Percentiles rank a stretch among this genome's conserved stretches.
Conservation (phyloP, 257 asterid genomes). For the Solanum paucissectum region DNA sequence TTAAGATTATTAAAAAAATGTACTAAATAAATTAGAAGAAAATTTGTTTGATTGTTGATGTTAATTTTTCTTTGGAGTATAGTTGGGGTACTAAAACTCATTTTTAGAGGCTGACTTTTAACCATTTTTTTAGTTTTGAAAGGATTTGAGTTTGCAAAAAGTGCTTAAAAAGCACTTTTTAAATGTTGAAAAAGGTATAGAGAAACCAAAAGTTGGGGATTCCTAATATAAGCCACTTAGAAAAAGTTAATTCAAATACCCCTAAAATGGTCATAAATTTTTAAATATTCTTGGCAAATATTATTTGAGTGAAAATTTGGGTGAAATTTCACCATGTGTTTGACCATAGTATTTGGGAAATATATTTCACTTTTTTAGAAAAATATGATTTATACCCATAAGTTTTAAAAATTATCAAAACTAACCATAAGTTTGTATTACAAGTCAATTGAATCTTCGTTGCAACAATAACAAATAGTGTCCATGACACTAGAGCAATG, state of each 20-base stretch:
- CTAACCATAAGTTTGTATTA: too few relatives aligned
- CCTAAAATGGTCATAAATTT: background rate
- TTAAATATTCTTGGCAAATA: too few relatives aligned
- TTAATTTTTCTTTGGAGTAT: background rate
- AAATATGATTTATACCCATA: too few relatives aligned
- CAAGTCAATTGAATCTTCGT: too few relatives aligned
- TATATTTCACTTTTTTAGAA: too few relatives aligned
- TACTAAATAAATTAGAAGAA: background rate
- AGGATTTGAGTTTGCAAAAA: background rate
- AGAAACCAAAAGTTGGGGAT: background rate
- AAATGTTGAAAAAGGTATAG: background rate
- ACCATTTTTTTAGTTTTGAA: background rate
- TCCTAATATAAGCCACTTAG: background rate
- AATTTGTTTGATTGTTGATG: background rate
- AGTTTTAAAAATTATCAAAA: too few relatives aligned
- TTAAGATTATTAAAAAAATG: background rate
- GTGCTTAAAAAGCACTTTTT: background rate
- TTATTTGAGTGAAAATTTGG: too few relatives aligned
- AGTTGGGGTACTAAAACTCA: background rate
- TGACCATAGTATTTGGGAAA: too few relatives aligned
- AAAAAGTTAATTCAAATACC: background rate
- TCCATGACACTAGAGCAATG: too few relatives aligned
- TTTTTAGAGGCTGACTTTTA: background rate
- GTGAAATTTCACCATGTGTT: too few relatives aligned
- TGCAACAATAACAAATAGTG: too few relatives aligned